A percentile compares a stretch with the other conserved stretches of the same genome.
phyloP scores from a whole-genome alignment of 805 yeast genomes.

The Kuraishia cidri region DNA sequence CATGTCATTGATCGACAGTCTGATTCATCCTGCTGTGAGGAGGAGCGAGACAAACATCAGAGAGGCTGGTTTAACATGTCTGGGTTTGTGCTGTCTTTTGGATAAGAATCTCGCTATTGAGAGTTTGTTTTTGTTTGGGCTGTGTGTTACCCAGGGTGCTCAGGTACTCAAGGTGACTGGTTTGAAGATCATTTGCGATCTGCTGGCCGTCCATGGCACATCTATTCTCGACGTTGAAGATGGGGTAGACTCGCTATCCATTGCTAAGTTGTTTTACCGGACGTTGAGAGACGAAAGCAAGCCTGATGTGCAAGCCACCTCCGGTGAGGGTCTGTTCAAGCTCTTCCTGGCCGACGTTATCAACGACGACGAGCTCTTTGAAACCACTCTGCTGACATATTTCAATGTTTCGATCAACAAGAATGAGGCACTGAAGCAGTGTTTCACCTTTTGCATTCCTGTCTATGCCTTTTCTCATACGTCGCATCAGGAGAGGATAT shows the following conservation, averaged over 20 bases:
- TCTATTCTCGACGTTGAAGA: conserved; percentile 52
- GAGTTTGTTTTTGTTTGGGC: conserved; percentile 56
- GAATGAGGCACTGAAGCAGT: conserved; percentile 67
- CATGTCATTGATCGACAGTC: conserved; percentile 62
- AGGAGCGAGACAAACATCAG: conserved; percentile 45
- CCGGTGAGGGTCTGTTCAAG: conserved; percentile 84
- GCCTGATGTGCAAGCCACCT: conserved; percentile 65
- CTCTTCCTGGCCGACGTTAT: conserved; percentile 70
- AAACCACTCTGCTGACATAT: conserved; percentile 62
- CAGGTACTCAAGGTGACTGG: conserved; percentile 55
- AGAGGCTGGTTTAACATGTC: conserved; percentile 60
- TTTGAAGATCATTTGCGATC: conserved; percentile 66
- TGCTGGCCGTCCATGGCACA: conserved; percentile 69
- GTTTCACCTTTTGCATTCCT: conserved; percentile 80
- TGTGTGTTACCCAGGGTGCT: conserved; percentile 60
- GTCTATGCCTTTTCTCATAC: conserved; percentile 75
- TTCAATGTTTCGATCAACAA: conserved; percentile 59
- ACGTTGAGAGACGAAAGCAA: conserved; percentile 46
- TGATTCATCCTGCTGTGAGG: conserved; percentile 72
- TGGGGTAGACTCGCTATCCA: conserved; percentile 54
- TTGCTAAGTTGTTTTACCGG: conserved; percentile 64
- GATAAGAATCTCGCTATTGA: conserved; percentile 59
- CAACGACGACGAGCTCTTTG: conserved; percentile 61
- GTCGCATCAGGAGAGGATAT: conserved; percentile 59
- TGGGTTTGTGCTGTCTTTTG: conserved; percentile 73